Evolutionary conservation across 495 filamentous ascomycete genomes (phyloP).

Genomic region (Tuber microsphaerosporum): DNA sequence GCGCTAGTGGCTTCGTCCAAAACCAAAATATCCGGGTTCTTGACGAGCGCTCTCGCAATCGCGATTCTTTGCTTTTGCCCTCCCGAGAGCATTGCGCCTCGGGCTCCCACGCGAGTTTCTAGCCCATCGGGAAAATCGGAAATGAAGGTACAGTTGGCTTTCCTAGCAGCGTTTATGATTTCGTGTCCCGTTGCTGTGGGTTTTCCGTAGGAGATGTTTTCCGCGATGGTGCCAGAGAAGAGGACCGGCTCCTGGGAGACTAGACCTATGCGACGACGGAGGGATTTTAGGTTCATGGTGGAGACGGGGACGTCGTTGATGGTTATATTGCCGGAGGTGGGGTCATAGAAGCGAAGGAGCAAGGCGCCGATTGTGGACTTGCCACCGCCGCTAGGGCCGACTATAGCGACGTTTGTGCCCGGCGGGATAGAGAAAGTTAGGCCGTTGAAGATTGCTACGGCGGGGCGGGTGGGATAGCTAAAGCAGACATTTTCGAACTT

Average conservation of each 20-base stretch:
- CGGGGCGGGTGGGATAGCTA: constrained; percentile 83
- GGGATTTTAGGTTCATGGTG: constrained; percentile 83
- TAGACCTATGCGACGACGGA: constrained; percentile 89
- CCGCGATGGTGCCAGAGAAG: constrained; percentile 90
- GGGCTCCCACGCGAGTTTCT: constrained; percentile 85
- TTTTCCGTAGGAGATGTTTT: constrained; percentile 92
- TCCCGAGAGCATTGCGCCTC: constrained; percentile 87
- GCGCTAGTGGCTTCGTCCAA: constrained; percentile 91
- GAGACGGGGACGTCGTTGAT: constrained; percentile 81
- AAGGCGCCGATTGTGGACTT: constrained; percentile 90
- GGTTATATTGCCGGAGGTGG: constrained; percentile 65
- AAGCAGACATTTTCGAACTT: constrained; percentile 77
- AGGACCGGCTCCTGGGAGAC: constrained; percentile 93
- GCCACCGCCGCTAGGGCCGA: constrained; percentile 88
- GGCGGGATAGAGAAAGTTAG: constrained; percentile 85
- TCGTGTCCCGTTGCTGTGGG: constrained; percentile 70
- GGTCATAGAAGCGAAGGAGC: constrained; percentile 82
- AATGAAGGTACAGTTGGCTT: constrained; percentile 97
- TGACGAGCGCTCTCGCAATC: constrained; percentile 88
- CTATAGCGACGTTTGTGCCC: constrained; percentile 90
- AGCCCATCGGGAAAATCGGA: constrained; percentile 92
- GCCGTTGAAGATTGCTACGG: constrained; percentile 81
- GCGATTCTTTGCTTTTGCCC: constrained; percentile 98
- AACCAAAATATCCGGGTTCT: constrained; percentile 92
- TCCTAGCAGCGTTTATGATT: constrained; percentile 76